Conservation (phyloP, 352 stramenopile species). For the Peronospora belbahrii region DNA sequence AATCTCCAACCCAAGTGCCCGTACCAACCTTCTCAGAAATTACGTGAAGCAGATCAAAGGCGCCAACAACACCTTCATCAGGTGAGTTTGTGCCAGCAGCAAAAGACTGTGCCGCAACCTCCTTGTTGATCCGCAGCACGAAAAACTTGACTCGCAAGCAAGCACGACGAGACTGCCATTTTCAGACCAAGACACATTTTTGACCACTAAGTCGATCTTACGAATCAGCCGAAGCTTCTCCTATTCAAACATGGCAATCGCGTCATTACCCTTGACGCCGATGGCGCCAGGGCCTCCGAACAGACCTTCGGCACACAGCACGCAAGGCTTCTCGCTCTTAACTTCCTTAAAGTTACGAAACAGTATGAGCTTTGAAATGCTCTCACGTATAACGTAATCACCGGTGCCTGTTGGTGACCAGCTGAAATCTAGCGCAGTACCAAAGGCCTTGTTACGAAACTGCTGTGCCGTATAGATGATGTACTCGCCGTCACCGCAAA, state of each 20-base stretch:
- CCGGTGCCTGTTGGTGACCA: constrained; percentile 95
- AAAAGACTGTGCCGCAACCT: constrained; percentile 84
- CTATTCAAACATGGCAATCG: constrained; percentile 98
- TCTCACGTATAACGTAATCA: constrained; percentile 98
- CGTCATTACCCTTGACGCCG: constrained; percentile 93
- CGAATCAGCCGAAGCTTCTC: constrained; percentile 95
- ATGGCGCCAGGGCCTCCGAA: constrained; percentile 93
- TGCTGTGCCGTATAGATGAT: constrained; percentile 99
- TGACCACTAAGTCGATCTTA: constrained; percentile 95
- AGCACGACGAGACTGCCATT: constrained; percentile 94
- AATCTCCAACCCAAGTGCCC: constrained; percentile 98
- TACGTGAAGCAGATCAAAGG: constrained; percentile 97
- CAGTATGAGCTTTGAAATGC: constrained; percentile 91
- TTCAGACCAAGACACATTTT: constrained; percentile 97
- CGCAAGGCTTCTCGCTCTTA: constrained; percentile 90
- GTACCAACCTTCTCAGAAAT: constrained; percentile 94
- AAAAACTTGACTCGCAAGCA: constrained; percentile 93
- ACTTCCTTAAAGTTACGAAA: constrained; percentile 99
- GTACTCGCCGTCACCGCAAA: constrained; percentile 99
- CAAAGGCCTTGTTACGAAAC: constrained; percentile 94
- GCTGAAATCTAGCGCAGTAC: constrained; percentile 95
- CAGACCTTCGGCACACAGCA: constrained; percentile 91
- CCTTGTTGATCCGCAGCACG: constrained; percentile 93
- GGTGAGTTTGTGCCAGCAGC: constrained; percentile 75
- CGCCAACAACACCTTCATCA: constrained; percentile 95